Base-by-base conservation (phyloP, 73 alveolate species). In the Stentor coeruleus region DNA sequence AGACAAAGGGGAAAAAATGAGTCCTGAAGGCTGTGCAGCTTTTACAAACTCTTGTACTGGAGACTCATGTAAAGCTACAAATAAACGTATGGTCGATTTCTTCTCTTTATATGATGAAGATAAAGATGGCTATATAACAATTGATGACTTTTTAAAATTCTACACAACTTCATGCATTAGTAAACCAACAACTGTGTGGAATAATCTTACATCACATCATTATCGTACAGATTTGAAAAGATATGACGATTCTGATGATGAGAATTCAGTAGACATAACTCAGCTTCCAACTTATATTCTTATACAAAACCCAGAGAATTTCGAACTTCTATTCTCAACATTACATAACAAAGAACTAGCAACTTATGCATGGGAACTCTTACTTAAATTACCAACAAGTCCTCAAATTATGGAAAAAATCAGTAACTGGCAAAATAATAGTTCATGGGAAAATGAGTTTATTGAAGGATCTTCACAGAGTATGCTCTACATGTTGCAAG, bases 21-120 rank as follows among this genome's bases (percentile, higher is more conserved):
- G 79, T 20, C 91, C 91, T 35, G 86, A 74, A 31, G 88, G 91
- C 66, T 82, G 93, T 59, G 88, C 90, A 11, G 80, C 81, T 20
- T 92, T 94, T 83, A 91, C 89, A 42, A 73, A 89, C 37, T 86
- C 93, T 6, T 88, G 96, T 80, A 92, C 98, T 26, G 96, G 92
- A 0, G 97, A 94, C 73, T 81, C 81, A n/a, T 85, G 91, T 49
- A 80, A 59, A 37, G 93, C 90, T 33, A 86, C 58, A 14, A 96
- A 92, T 83, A 31, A 74, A 3, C 82, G 93, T 38, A 87, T 94
- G 3, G 66, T 37, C 3, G 74, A 82, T 38, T 75, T 91, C 30
- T 89, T 94, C 58, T 87, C 83, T 49, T 38, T 79, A 38, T 86
- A 87, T 76, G 97, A 94, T 39, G 59, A 57, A n/a, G 95, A 93